phyloP scores from a whole-genome alignment of 2,329 filamentous ascomycete species.

The Pleurostoma richardsiae region DNA sequence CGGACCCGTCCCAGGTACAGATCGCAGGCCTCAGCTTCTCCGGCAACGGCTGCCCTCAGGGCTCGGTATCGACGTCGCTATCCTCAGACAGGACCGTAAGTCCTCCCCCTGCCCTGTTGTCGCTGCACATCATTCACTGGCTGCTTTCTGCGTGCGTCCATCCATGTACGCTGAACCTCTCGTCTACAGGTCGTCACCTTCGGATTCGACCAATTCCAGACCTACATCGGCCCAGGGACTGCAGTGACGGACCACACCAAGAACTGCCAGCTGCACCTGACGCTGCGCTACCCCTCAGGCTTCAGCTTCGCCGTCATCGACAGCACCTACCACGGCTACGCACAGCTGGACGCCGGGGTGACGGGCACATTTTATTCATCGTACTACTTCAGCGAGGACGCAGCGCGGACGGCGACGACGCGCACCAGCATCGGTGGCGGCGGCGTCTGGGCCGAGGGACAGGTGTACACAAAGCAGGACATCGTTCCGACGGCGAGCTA shows the following conservation, averaged over 20 bases:
- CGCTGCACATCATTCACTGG: background rate
- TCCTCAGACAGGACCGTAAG: conserved; percentile 36
- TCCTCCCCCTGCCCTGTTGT: background rate
- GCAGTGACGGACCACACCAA: conserved; percentile 29
- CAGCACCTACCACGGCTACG: conserved; percentile 43
- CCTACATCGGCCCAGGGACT: conserved; percentile 38
- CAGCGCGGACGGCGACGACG: conserved; percentile 35
- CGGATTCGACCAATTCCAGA: conserved; percentile 41
- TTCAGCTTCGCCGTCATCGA: conserved; percentile 41
- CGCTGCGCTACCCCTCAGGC: conserved; percentile 38
- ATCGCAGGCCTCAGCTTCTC: conserved; percentile 14
- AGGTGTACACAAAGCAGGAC: conserved; percentile 42
- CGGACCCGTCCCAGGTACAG: too few relatives aligned
- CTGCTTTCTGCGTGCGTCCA: conserved; percentile 4
- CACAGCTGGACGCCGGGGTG: conserved; percentile 37
- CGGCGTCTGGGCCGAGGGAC: conserved; percentile 31
- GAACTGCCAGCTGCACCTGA: conserved; percentile 42
- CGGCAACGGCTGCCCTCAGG: conserved; percentile 38
- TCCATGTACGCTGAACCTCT: background rate
- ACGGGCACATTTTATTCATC: conserved; percentile 39
- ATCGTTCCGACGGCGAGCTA: conserved; percentile 35
- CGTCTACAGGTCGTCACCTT: conserved; percentile 35
- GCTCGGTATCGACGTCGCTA: conserved; percentile 35
- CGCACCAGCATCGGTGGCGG: conserved; percentile 36
- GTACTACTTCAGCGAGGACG: conserved; percentile 42